A percentile compares a stretch with the other conserved stretches of the same genome.
phyloP scores from a whole-genome alignment of 306 rosid genomes.

The Medicago arabica region DNA sequence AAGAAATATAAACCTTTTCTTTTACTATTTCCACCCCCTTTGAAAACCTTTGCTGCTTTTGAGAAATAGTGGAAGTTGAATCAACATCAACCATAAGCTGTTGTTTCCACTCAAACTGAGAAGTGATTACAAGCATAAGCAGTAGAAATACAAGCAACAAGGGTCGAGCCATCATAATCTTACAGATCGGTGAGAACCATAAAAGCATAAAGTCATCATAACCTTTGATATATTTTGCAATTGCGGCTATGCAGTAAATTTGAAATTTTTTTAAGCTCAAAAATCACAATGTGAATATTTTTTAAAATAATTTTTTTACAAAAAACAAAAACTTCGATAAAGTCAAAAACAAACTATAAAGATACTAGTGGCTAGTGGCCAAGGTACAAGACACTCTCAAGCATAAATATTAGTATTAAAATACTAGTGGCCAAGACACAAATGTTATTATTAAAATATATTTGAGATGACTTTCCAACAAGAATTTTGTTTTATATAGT shows the following conservation, averaged over 20 bases:
- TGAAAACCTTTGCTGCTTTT: conserved; percentile 62
- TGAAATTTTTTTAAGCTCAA: not conserved
- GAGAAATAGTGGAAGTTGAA: conserved; percentile 51
- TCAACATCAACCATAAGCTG: conserved; percentile 68
- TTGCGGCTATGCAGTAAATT: not conserved
- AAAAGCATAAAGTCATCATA: conserved; percentile 52
- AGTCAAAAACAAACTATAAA: too few relatives aligned
- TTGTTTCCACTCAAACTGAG: conserved; percentile 90
- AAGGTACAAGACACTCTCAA: too few relatives aligned
- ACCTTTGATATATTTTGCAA: not conserved
- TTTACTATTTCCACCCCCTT: conserved; percentile 70
- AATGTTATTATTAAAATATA: too few relatives aligned
- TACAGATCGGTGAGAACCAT: conserved; percentile 41
- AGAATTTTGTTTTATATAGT: too few relatives aligned
- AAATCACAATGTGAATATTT: not conserved
- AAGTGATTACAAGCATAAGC: conserved; percentile 70
- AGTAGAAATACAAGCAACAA: conserved; percentile 73
- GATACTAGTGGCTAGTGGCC: too few relatives aligned
- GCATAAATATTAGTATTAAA: too few relatives aligned
- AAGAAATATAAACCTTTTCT: conserved; percentile 67
- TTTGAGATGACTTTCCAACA: too few relatives aligned
- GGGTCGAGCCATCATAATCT: conserved; percentile 71
- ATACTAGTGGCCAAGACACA: too few relatives aligned
- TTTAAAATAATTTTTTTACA: too few relatives aligned
- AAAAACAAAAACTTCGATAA: too few relatives aligned